Conservation (phyloP, 2,329 filamentous ascomycete species). For the Aureobasidium sp. region DNA sequence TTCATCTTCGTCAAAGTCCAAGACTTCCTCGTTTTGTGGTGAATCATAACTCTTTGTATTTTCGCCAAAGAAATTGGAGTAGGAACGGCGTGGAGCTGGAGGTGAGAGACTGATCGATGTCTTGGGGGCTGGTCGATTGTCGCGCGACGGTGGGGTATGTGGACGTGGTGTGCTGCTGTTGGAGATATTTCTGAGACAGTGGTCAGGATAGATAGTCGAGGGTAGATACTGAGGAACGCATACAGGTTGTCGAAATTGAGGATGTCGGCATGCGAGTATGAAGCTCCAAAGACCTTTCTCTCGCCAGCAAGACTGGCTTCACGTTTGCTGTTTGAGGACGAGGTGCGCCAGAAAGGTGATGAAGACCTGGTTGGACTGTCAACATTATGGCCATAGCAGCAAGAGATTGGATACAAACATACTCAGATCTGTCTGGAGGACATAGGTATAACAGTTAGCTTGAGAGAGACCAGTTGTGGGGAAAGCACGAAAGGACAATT, state of each 20-base stretch:
- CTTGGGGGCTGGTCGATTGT: conserved; percentile 48
- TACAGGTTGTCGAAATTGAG: conserved; percentile 79
- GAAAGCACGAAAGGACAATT: background rate
- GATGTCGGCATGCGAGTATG: conserved; percentile 94
- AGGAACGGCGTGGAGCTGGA: conserved; percentile 55
- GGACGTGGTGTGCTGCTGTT: conserved; percentile 50
- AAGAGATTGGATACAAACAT: conserved; percentile 13
- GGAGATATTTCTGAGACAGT: background rate
- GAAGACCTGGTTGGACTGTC: conserved; percentile 44
- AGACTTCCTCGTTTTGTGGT: conserved; percentile 53
- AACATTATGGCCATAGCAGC: too few relatives aligned
- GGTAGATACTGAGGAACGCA: conserved; percentile 19
- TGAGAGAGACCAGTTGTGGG: conserved; percentile 1
- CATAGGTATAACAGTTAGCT: conserved; percentile 7
- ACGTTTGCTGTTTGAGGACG: conserved; percentile 44
- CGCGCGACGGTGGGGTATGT: conserved; percentile 62
- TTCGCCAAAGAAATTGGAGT: conserved; percentile 72
- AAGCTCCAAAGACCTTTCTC: conserved; percentile 77
- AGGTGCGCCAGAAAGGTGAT: conserved; percentile 79
- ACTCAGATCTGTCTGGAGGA: conserved; percentile 29
- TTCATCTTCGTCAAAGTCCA: conserved; percentile 77
- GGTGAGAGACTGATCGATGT: conserved; percentile 47
- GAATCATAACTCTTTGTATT: conserved; percentile 73
- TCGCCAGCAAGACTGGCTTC: conserved; percentile 52
- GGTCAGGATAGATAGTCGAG: background rate